Evolutionary conservation across 768 basidiomycete genomes (phyloP).

Genomic region (Kwoniella shandongensis): DNA sequence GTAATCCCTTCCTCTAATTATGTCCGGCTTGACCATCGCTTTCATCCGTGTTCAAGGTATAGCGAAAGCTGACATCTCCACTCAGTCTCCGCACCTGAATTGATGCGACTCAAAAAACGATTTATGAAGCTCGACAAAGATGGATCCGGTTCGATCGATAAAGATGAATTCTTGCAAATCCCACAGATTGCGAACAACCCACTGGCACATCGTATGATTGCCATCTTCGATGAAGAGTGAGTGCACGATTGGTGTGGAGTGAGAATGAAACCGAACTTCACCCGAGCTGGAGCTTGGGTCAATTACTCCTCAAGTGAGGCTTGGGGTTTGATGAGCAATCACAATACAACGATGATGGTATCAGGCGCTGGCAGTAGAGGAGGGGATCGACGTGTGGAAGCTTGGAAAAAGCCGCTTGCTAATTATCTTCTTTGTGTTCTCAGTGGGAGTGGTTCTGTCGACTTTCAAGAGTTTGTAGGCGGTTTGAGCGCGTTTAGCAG

Average conservation of each 20-base stretch:
- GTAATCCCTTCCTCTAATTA: not conserved
- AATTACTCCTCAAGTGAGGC: too few relatives aligned
- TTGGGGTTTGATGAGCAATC: too few relatives aligned
- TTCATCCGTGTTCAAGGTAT: too few relatives aligned
- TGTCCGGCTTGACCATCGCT: too few relatives aligned
- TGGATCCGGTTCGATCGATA: conserved; percentile 95
- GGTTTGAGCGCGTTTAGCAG: conserved; percentile 97
- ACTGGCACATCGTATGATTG: conserved; percentile 94
- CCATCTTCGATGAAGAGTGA: conserved; percentile 98
- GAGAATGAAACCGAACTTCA: too few relatives aligned
- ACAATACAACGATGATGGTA: too few relatives aligned
- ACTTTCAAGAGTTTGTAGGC: conserved; percentile 98
- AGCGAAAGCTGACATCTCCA: too few relatives aligned
- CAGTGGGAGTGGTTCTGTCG: conserved; percentile 96
- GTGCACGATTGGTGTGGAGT: conserved; percentile 52
- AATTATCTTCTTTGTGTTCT: too few relatives aligned
- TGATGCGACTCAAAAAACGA: conserved; percentile 94
- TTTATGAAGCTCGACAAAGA: conserved; percentile 99
- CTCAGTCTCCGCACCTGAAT: conserved; percentile 87
- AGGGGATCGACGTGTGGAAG: too few relatives aligned
- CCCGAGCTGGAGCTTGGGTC: too few relatives aligned
- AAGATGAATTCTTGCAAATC: conserved; percentile 97
- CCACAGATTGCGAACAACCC: conserved; percentile 99
- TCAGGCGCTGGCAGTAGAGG: too few relatives aligned
- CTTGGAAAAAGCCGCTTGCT: too few relatives aligned